Percentiles rank a stretch among this genome's conserved stretches.
Evolutionary conservation across 169 alveolate species (phyloP).

Genomic region (Plasmodium chabaudi): DNA sequence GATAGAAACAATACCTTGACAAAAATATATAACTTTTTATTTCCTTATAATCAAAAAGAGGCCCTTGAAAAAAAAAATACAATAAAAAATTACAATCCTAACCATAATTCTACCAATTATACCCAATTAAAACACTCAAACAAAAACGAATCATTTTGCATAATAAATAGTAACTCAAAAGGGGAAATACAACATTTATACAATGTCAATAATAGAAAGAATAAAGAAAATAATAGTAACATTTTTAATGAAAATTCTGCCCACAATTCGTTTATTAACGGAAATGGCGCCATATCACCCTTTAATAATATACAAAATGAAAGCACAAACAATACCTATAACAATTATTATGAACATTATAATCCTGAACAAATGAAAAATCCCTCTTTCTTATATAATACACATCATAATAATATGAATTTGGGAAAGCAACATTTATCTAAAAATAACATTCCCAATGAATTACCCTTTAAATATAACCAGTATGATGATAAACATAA

Average conservation of each 20-base stretch:
- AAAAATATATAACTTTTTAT: slow-evolving; percentile 53
- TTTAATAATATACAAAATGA: background rate
- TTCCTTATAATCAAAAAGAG: slow-evolving; percentile 45
- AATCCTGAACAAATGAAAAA: background rate
- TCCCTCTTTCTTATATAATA: background rate
- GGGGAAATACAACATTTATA: no score
- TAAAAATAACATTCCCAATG: background rate
- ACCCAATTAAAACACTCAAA: background rate
- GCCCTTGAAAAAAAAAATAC: background rate
- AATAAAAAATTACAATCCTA: background rate
- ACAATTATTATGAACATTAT: background rate
- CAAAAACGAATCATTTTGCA: background rate
- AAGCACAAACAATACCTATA: background rate
- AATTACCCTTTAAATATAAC: slow-evolving; percentile 13
- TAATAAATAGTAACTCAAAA: background rate
- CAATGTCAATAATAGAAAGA: background rate
- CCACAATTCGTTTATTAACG: background rate
- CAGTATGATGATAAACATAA: slow-evolving; percentile 26
- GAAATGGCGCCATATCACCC: background rate
- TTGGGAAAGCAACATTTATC: background rate
- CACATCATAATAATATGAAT: background rate
- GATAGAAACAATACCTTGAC: slow-evolving; percentile 32
- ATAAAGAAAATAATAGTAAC: background rate
- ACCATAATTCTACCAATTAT: background rate
- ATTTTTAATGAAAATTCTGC: background rate